These are phyloP conservation scores for Epichloe festucae DNA, from an alignment of 2,329 filamentous ascomycete genomes.

Conservation along the genomic window DNA sequence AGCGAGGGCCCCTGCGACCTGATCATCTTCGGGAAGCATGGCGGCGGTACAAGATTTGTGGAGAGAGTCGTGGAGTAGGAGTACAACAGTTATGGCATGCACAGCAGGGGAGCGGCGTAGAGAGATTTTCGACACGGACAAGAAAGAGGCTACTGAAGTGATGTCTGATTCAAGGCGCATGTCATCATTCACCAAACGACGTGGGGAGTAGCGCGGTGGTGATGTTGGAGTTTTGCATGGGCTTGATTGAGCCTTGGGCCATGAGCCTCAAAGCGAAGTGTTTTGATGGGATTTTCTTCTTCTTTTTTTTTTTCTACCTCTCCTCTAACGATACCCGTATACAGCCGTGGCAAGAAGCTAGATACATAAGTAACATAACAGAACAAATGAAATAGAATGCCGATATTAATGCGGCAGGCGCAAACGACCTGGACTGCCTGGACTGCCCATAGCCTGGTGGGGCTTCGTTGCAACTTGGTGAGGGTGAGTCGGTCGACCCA, in stretches of 20 bases:
- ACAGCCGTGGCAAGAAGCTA: background rate
- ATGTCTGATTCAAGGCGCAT: slow-evolving; percentile 7
- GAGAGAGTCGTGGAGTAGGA: slow-evolving; percentile 50
- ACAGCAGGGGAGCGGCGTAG: slow-evolving; percentile 45
- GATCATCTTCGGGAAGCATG: slow-evolving; percentile 65
- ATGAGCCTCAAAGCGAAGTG: background rate
- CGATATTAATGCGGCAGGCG: too few species aligned
- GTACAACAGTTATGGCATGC: slow-evolving; percentile 47
- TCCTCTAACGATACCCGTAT: slow-evolving; percentile 1
- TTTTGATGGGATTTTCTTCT: background rate
- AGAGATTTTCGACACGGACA: slow-evolving; percentile 43
- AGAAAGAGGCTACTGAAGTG: slow-evolving; percentile 41
- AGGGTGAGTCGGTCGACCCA: background rate
- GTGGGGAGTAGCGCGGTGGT: background rate
- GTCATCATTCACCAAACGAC: background rate
- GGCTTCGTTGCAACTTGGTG: too few species aligned
- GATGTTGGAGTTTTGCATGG: background rate
- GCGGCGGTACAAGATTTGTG: slow-evolving; percentile 49
- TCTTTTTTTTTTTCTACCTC: too few species aligned
- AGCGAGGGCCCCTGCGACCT: slow-evolving; percentile 50
- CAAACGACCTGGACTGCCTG: too few species aligned
- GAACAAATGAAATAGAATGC: background rate
- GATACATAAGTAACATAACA: background rate
- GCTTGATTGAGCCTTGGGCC: background rate
- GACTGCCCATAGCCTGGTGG: too few species aligned